Evolutionary conservation across 441 rosid species (phyloP).

Genomic region (Flueggea neowawraea): DNA sequence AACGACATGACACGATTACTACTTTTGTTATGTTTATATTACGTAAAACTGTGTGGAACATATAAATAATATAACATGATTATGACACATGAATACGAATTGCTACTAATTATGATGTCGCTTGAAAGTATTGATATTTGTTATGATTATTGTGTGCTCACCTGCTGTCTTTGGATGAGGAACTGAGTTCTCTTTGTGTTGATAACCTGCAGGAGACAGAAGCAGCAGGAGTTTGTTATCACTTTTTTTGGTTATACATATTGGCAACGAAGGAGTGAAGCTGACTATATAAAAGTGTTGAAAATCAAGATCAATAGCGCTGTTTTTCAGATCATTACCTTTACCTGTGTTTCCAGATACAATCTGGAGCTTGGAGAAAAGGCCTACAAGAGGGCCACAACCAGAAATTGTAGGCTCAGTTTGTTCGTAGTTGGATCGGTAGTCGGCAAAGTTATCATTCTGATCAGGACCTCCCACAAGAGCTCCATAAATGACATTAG

Average conservation of each 20-base stretch:
- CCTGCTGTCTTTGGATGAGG: constrained; percentile 16
- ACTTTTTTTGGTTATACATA: too few relatives aligned
- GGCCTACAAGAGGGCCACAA: constrained; percentile 75
- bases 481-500: constrained; percentile 69
- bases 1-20: too few relatives aligned
- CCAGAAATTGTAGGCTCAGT: constrained; percentile 77
- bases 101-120: too few relatives aligned
- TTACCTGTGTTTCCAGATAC: constrained; percentile 28
- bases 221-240: neutral
- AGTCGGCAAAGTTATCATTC: constrained; percentile 57
- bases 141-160: neutral
- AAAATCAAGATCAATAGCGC: too few relatives aligned
- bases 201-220: constrained; percentile 22
- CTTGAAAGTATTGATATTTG: too few relatives aligned
- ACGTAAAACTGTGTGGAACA: too few relatives aligned
- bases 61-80: too few relatives aligned
- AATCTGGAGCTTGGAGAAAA: constrained; percentile 65
- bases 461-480: constrained; percentile 92
- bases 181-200: constrained; percentile 26
- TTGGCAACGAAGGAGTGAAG: too few relatives aligned
- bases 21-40: too few relatives aligned
- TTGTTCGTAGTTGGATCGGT: constrained; percentile 68
- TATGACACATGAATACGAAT: too few relatives aligned
- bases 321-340: neutral
- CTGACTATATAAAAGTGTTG: too few relatives aligned